These are phyloP conservation scores for Mesembryanthemum crystallinum DNA, from an alignment of 148 eudicot genomes.

Conservation along the genomic window DNA sequence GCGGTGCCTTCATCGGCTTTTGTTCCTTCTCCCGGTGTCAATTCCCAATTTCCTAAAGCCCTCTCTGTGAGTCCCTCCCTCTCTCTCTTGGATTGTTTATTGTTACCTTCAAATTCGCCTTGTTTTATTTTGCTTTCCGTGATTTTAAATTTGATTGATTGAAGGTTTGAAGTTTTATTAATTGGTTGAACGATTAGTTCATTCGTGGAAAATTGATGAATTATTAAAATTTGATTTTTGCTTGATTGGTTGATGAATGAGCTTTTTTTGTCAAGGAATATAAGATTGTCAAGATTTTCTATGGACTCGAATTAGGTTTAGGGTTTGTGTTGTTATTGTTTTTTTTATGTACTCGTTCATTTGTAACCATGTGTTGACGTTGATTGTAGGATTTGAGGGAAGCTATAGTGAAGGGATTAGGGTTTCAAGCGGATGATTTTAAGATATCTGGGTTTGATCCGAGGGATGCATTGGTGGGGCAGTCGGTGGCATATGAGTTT, in stretches of 20 bases:
- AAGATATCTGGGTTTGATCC: conserved; percentile 45
- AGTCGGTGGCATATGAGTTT: conserved; percentile 80
- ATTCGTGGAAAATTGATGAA: neutral
- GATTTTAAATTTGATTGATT: neutral
- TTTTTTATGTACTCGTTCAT: no score
- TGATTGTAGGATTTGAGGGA: conserved; percentile 60
- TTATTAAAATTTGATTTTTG: neutral
- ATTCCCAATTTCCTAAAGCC: conserved; percentile 45
- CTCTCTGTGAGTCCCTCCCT: conserved; percentile 43
- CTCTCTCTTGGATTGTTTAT: neutral
- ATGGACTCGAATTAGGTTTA: no score
- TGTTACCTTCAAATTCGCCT: neutral
- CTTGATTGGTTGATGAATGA: neutral
- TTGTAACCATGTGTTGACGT: neutral
- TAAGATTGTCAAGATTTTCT: no score
- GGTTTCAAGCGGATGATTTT: conserved; percentile 47
- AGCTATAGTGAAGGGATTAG: conserved; percentile 47
- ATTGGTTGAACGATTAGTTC: neutral
- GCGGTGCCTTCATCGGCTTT: conserved; percentile 34
- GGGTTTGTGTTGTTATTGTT: no score
- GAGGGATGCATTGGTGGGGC: conserved; percentile 62
- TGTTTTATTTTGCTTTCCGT: neutral
- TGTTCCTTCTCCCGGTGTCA: conserved; percentile 37
- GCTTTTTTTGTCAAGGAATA: no score
- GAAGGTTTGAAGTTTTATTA: neutral